These are phyloP conservation scores for Mortierella antarctica DNA, from an alignment of 192 early-diverging fungal species.

Conservation along the genomic window DNA sequence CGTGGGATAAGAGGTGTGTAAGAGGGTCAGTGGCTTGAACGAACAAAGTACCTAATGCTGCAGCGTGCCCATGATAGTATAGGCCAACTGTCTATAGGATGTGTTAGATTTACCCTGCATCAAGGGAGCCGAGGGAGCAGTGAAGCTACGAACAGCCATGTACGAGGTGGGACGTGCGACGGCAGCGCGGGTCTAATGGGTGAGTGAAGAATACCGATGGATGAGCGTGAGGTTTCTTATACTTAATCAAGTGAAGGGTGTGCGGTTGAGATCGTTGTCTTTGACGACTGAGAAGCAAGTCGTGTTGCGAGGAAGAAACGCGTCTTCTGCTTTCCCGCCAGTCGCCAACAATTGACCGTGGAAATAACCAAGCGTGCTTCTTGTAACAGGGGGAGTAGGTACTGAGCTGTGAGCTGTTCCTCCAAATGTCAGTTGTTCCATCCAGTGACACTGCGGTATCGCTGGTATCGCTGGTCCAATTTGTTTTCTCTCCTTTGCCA, in stretches of 20 bases:
- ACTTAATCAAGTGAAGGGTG: too few species aligned
- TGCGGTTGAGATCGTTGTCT: too few species aligned
- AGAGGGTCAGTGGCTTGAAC: neutral
- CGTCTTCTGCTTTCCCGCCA: too few species aligned
- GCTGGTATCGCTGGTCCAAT: too few species aligned
- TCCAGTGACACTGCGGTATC: too few species aligned
- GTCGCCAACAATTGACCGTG: too few species aligned
- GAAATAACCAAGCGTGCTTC: neutral
- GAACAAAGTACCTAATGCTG: neutral
- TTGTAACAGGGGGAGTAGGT: neutral
- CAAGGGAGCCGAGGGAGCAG: slow-evolving; percentile 56
- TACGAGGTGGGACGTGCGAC: slow-evolving; percentile 58
- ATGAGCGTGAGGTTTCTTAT: too few species aligned
- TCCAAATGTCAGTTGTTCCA: too few species aligned
- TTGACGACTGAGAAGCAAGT: too few species aligned
- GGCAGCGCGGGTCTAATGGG: slow-evolving; percentile 41
- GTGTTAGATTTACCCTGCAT: slow-evolving; percentile 56
- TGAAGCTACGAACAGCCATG: slow-evolving; percentile 66
- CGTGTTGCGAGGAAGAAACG: too few species aligned
- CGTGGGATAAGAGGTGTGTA: neutral
- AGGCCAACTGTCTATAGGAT: neutral
- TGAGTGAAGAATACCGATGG: neutral
- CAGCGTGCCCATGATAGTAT: neutral
- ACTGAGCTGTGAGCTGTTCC: neutral
- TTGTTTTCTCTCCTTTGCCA: too few species aligned